Evolutionary conservation across 2,329 filamentous ascomycete genomes (phyloP).

Genomic region (Periconia macrospinosa): DNA sequence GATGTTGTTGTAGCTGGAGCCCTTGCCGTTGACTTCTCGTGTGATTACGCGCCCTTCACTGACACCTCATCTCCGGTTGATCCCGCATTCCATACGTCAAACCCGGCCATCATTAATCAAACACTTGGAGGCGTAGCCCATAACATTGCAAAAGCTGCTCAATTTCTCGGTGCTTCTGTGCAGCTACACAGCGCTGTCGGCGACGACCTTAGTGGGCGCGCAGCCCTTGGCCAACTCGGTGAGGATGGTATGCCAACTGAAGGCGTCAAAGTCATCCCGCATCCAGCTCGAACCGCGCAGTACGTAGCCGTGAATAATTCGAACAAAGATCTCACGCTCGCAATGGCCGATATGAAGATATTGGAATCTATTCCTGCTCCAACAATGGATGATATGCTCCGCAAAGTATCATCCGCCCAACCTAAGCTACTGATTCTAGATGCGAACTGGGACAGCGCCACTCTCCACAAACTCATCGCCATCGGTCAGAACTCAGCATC

Average conservation of each 20-base stretch:
- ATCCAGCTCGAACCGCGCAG: conserved; percentile 73
- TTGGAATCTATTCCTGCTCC: conserved; percentile 55
- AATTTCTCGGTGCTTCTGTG: conserved; percentile 67
- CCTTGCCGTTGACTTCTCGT: conserved; percentile 83
- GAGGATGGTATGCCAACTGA: conserved; percentile 65
- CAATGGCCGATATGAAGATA: conserved; percentile 95
- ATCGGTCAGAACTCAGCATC: conserved; percentile 55
- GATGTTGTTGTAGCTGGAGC: conserved; percentile 90
- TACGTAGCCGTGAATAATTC: conserved; percentile 88
- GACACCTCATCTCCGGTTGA: conserved; percentile 41
- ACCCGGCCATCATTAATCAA: conserved; percentile 78
- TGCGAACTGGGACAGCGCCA: conserved; percentile 75
- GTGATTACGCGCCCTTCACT: conserved; percentile 66
- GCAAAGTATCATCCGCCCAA: conserved; percentile 15
- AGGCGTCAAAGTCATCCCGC: conserved; percentile 56
- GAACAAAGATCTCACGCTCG: conserved; percentile 81
- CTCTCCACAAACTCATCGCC: conserved; percentile 69
- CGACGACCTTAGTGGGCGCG: conserved; percentile 75
- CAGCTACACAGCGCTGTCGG: conserved; percentile 80
- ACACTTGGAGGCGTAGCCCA: conserved; percentile 88
- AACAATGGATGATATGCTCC: conserved; percentile 10
- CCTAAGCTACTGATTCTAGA: conserved; percentile 63
- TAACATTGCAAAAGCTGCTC: conserved; percentile 85
- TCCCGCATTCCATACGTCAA: conserved; percentile 75
- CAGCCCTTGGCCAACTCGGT: conserved; percentile 68